Evolutionary conservation across 139 green algal genomes (phyloP).

Genomic region (Microglena sp.): DNA sequence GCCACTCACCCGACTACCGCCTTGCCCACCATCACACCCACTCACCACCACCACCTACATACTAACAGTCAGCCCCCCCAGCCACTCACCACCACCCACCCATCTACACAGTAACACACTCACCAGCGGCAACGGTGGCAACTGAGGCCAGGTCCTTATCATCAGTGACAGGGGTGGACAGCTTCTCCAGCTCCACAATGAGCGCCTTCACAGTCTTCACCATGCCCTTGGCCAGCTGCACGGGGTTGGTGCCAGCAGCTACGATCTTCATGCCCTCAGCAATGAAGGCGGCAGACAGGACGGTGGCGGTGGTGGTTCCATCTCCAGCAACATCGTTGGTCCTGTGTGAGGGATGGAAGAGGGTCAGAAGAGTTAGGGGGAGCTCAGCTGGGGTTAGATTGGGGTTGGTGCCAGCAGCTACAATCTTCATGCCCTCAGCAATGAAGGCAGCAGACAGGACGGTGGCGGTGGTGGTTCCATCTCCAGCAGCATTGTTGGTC

Average conservation of each 20-base stretch:
- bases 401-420: slow-evolving; percentile 85
- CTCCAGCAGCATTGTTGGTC: slow-evolving; percentile 96
- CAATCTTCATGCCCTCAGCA: slow-evolving; percentile 52
- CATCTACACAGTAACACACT: too few species aligned
- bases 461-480: slow-evolving; percentile 98
- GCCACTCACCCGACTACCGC: too few species aligned
- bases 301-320: slow-evolving; percentile 96
- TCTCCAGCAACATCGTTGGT: slow-evolving; percentile 98
- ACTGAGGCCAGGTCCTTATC: slow-evolving; percentile 83
- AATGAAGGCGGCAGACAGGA: slow-evolving; percentile 94
- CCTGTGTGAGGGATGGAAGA: too few species aligned
- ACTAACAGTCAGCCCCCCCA: too few species aligned
- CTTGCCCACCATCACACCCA: too few species aligned
- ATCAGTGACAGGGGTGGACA: not conserved
- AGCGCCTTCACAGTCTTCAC: slow-evolving; percentile 37
- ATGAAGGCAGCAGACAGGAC: slow-evolving; percentile 96
- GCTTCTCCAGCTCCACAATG: not conserved
- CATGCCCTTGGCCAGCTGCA: slow-evolving; percentile 54
- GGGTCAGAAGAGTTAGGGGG: too few species aligned
- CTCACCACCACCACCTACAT: too few species aligned
- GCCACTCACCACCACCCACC: too few species aligned
- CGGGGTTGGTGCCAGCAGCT: slow-evolving; percentile 16
- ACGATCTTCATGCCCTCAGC: slow-evolving; percentile 55
- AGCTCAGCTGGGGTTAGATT: too few species aligned
- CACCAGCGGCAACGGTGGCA: slow-evolving; percentile 88